Evolutionary conservation across 2,329 filamentous ascomycete genomes (phyloP).

Genomic region (Cordyceps pruinosa): DNA sequence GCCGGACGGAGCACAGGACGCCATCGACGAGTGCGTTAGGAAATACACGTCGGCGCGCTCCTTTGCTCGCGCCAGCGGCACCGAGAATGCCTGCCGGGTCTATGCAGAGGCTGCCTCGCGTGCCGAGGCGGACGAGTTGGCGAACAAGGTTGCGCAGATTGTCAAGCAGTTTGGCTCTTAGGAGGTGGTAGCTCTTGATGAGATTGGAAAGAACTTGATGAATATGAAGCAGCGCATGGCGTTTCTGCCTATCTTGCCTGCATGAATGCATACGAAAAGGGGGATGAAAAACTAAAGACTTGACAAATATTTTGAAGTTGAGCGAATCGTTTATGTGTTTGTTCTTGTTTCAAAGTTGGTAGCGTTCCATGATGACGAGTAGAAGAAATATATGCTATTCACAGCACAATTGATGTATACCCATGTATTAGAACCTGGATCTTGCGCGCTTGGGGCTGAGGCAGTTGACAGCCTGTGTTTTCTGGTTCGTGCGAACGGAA

Average conservation of each 20-base stretch:
- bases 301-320: neutral
- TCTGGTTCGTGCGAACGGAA: too few species aligned
- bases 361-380: neutral
- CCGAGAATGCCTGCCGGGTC: slow-evolving; percentile 91
- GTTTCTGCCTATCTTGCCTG: neutral
- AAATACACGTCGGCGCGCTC: slow-evolving; percentile 86
- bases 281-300: slow-evolving; percentile 2
- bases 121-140: slow-evolving; percentile 84
- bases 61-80: slow-evolving; percentile 89
- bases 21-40: slow-evolving; percentile 80
- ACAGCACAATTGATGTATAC: too few species aligned
- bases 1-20: slow-evolving; percentile 70
- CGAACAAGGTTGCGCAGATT: slow-evolving; percentile 71
- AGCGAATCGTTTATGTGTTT: neutral
- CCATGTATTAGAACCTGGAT: too few species aligned
- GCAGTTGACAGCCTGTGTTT: too few species aligned
- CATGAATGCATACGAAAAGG: neutral
- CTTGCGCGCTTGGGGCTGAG: too few species aligned
- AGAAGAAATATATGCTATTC: neutral
- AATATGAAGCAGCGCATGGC: neutral
- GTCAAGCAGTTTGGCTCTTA: slow-evolving; percentile 52
- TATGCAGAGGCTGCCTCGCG: slow-evolving; percentile 91
- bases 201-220: neutral
- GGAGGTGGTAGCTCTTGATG: slow-evolving; percentile 6
- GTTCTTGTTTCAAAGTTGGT: neutral